Conservation (phyloP, 495 filamentous ascomycete genomes). For the Penicillium parvum region DNA sequence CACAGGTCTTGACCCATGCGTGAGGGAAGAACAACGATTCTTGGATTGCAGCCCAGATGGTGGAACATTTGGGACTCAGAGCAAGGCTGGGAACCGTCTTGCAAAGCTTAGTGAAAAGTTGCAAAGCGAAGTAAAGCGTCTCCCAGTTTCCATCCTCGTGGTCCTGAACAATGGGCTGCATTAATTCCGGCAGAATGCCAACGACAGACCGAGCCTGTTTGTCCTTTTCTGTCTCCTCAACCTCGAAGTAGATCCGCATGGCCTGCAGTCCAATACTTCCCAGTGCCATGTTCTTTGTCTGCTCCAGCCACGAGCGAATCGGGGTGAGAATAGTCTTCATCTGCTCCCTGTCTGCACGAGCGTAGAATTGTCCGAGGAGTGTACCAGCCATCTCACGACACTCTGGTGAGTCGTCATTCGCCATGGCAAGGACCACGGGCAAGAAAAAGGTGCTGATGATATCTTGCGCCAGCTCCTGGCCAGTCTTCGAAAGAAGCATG, state of each 20-base stretch:
- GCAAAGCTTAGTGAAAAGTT: slow-evolving; percentile 62
- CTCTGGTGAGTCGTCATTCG: slow-evolving; percentile 81
- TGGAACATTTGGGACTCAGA: slow-evolving; percentile 50
- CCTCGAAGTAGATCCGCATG: slow-evolving; percentile 79
- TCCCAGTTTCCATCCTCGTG: slow-evolving; percentile 63
- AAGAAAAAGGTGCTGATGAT: slow-evolving; percentile 78
- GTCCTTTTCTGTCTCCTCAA: slow-evolving; percentile 54
- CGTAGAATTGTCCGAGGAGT: slow-evolving; percentile 74
- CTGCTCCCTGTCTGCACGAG: slow-evolving; percentile 69
- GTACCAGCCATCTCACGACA: slow-evolving; percentile 81
- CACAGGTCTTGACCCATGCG: slow-evolving; percentile 69
- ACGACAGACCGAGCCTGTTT: slow-evolving; percentile 53
- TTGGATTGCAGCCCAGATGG: slow-evolving; percentile 63
- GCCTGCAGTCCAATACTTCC: slow-evolving; percentile 69
- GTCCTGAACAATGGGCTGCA: slow-evolving; percentile 43
- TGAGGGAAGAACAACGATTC: slow-evolving; percentile 69
- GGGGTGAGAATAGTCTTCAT: slow-evolving; percentile 62
- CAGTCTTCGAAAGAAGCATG: slow-evolving; percentile 74
- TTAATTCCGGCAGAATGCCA: slow-evolving; percentile 44
- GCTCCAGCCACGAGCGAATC: slow-evolving; percentile 70
- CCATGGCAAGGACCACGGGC: slow-evolving; percentile 76
- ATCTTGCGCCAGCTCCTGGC: slow-evolving; percentile 74
- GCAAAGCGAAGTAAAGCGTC: slow-evolving; percentile 70
- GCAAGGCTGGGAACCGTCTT: slow-evolving; percentile 58
- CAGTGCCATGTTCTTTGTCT: slow-evolving; percentile 64